Evolutionary conservation across 257 asterid species (phyloP), one percentile per base, ranked within the genome.

Genomic region (Scutellaria barbata): DNA sequence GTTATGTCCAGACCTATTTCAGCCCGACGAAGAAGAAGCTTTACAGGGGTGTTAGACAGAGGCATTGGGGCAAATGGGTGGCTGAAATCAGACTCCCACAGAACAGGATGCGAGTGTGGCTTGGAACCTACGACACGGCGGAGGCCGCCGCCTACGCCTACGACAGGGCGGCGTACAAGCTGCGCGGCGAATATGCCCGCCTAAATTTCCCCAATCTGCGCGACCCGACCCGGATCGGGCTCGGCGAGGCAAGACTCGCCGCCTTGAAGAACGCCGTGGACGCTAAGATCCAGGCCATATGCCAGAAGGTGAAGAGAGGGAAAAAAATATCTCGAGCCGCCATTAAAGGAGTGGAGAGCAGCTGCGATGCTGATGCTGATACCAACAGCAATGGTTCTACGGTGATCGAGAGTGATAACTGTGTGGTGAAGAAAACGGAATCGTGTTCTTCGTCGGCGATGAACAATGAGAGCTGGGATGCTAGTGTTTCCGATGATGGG

Each of bases 11-110:
- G n/a, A 84, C 79, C 10, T 80, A 76, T 33, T 71, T 72, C 62
- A 74, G 77, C 74, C 81, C 89, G n/a, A 68, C 68, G 74, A 92
- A 86, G 94, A 88, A 87, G 17, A 95, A 95, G 76, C 81, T 95
- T 0, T 95, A 95, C 79, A 76, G 99, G 39, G 99, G 99, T 0
- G 98, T 95, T n/a, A 76, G 99, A 74, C 98, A 95, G 83, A 81
- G 99, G 85, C 98, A 95, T 68, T 95, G 99, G 99, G 98, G 99
- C 1, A 95, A 88, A 54, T 95, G 99, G 99, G 99, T 95, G 9
- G 98, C 99, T 5, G 99, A 95, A 55, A 95, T 92, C 14, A 75
- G 99, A 20, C 90, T 95, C 22, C 99, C 99, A 3, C 96, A 91
- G 77, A 95, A 95, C 76, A 70, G 99, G 69, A 83, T 85, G 85